A percentile compares a stretch with the other conserved stretches of the same genome.
These are phyloP conservation scores for Hanseniaspora osmophila DNA, from an alignment of 805 yeast genomes.

Conservation along the genomic window DNA sequence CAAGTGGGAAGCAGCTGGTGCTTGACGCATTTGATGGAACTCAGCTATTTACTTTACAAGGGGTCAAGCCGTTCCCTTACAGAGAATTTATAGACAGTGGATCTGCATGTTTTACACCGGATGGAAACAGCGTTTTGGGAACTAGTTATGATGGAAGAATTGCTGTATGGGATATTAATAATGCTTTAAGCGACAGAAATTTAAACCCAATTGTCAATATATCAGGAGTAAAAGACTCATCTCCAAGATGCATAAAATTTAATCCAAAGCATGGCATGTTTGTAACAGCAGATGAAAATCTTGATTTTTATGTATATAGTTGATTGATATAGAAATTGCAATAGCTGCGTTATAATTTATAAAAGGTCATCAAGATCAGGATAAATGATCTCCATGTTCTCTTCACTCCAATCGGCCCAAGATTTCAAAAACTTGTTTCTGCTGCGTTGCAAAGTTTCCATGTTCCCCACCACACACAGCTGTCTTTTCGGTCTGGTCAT, in stretches of 20 bases:
- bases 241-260: conserved; percentile 27
- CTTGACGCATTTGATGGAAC: conserved; percentile 60
- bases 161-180: conserved; percentile 36
- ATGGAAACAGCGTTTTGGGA: conserved; percentile 45
- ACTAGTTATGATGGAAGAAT: conserved; percentile 45
- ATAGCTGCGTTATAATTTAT: conserved; percentile 2
- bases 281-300: conserved; percentile 25
- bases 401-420: conserved; percentile 64
- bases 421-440: conserved; percentile 34
- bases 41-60: conserved; percentile 31
- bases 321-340: conserved; percentile 2
- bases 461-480: conserved; percentile 73
- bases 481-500: conserved; percentile 83
- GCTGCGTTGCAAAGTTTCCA: conserved; percentile 44
- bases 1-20: conserved; percentile 43
- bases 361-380: conserved; percentile 36
- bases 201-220: conserved; percentile 17
- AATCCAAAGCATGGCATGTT: conserved; percentile 29
- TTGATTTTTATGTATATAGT: conserved; percentile 21
- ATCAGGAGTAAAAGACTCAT: conserved; percentile 21
- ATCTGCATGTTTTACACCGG: conserved; percentile 48
- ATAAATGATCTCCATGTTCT: conserved; percentile 50
- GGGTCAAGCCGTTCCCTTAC: conserved; percentile 33
- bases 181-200: conserved; percentile 17
- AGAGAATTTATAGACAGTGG: conserved; percentile 37